Conservation (phyloP, 2,329 filamentous ascomycete genomes). For the Magnaporthiopsis incrustans region DNA sequence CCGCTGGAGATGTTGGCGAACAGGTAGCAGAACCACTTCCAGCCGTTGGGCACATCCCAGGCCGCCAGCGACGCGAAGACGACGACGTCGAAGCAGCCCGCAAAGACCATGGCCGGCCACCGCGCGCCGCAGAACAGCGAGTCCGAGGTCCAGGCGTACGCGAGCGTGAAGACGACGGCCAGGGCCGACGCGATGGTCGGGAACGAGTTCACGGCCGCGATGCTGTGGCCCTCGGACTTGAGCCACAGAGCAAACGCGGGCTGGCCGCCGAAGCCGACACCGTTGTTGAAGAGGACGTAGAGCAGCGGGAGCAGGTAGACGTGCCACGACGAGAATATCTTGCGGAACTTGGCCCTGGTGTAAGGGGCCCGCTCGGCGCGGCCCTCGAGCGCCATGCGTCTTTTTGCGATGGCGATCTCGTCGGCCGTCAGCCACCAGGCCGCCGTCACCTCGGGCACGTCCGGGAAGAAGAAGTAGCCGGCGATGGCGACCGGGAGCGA, state of each 20-base stretch:
- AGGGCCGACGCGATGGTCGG: conserved; percentile 52
- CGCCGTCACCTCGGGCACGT: conserved; percentile 29
- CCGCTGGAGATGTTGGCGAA: conserved; percentile 43
- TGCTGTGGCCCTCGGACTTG: conserved; percentile 32
- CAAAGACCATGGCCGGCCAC: conserved; percentile 57
- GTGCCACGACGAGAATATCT: conserved; percentile 57
- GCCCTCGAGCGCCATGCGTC: conserved; percentile 35
- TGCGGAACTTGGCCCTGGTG: conserved; percentile 42
- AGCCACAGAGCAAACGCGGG: conserved; percentile 48
- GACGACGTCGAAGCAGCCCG: conserved; percentile 34
- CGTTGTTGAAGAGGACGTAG: conserved; percentile 61
- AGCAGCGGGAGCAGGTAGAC: conserved; percentile 50
- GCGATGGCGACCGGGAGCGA: conserved; percentile 46
- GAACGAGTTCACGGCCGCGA: conserved; percentile 40
- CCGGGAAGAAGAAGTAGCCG: conserved; percentile 37
- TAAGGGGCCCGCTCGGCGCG: conserved; percentile 32
- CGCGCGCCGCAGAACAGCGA: conserved; percentile 47
- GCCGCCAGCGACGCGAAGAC: conserved; percentile 30
- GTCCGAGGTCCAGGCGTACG: conserved; percentile 61
- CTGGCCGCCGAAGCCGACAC: conserved; percentile 32
- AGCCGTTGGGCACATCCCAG: conserved; percentile 39
- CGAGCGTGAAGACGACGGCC: conserved; percentile 47
- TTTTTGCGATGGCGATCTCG: conserved; percentile 29
- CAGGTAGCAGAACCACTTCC: conserved; percentile 58
- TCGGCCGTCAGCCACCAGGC: conserved; percentile 29